These are phyloP conservation scores for Fusarium pseudocircinatum DNA, from an alignment of 2,329 filamentous ascomycete species.

Conservation along the genomic window DNA sequence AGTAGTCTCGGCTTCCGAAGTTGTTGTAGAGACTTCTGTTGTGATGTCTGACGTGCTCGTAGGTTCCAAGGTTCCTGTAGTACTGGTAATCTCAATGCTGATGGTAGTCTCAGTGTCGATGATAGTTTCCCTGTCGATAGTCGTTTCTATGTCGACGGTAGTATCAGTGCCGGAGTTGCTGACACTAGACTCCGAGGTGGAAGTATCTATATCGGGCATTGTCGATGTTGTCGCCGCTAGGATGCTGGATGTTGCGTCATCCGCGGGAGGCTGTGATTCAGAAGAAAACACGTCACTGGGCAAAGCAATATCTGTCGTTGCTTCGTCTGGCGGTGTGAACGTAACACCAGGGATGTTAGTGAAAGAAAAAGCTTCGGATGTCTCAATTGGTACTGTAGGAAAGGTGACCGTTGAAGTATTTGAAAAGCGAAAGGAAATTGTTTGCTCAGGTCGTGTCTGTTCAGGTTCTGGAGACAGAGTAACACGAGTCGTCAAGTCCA, in stretches of 20 bases:
- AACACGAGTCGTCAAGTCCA: background rate
- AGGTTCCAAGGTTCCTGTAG: background rate
- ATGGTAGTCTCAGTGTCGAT: background rate
- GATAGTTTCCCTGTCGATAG: background rate
- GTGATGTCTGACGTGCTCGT: background rate
- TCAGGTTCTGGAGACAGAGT: background rate
- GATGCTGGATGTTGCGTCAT: fast-evolving
- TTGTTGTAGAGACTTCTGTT: background rate
- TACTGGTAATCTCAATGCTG: background rate
- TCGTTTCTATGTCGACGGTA: background rate
- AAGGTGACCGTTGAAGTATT: background rate
- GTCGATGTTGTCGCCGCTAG: background rate
- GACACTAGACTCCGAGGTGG: fast-evolving
- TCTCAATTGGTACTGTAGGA: background rate
- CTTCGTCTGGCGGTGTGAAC: background rate
- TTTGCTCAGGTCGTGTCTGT: background rate
- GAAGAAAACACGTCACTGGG: background rate
- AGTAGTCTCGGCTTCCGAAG: background rate
- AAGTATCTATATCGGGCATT: fast-evolving
- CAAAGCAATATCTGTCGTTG: background rate
- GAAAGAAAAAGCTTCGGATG: background rate
- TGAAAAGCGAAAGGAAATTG: background rate
- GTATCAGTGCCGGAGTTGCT: too few relatives aligned
- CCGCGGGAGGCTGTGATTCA: background rate
- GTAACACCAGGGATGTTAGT: background rate